Evolutionary conservation across 176 grass and related monocot species (phyloP).

Genomic region (Bromus sterilis): DNA sequence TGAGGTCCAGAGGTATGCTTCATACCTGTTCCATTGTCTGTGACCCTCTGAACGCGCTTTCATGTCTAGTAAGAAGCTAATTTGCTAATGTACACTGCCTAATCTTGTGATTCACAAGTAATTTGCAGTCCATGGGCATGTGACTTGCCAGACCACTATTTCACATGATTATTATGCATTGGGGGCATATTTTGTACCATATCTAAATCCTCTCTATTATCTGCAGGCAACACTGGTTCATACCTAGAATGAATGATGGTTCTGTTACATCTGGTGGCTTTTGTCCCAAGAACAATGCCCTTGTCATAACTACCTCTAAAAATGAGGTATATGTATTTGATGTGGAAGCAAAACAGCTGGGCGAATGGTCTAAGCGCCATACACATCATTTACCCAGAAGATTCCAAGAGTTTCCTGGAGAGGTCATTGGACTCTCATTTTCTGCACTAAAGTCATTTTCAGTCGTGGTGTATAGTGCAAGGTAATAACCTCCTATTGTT

Average conservation of each 20-base stretch:
- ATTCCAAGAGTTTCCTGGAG: constrained; percentile 96
- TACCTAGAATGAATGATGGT: constrained; percentile 81
- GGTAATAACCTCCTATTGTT: constrained; percentile 34
- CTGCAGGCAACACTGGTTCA: constrained; percentile 92
- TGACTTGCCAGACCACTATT: not conserved
- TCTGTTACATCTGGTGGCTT: constrained; percentile 87
- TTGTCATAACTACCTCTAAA: constrained; percentile 79
- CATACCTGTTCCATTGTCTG: not conserved
- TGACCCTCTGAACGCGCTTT: not conserved
- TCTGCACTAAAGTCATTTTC: constrained; percentile 49
- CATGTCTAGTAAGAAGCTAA: not conserved
- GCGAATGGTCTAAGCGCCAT: constrained; percentile 83
- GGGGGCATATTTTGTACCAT: not conserved
- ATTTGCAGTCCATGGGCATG: constrained; percentile 1
- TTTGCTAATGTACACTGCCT: not conserved
- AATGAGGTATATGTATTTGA: constrained; percentile 96
- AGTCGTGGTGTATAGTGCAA: constrained; percentile 77
- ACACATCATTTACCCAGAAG: constrained; percentile 61
- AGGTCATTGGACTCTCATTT: constrained; percentile 89
- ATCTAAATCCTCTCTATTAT: not conserved
- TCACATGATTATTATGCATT: not conserved
- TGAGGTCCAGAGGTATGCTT: constrained; percentile 70
- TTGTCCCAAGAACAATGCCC: constrained; percentile 77
- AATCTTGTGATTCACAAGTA: not conserved
- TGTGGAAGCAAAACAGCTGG: constrained; percentile 87